phyloP scores from a whole-genome alignment of 148 eudicot species.

The Chenopodium berlandieri region DNA sequence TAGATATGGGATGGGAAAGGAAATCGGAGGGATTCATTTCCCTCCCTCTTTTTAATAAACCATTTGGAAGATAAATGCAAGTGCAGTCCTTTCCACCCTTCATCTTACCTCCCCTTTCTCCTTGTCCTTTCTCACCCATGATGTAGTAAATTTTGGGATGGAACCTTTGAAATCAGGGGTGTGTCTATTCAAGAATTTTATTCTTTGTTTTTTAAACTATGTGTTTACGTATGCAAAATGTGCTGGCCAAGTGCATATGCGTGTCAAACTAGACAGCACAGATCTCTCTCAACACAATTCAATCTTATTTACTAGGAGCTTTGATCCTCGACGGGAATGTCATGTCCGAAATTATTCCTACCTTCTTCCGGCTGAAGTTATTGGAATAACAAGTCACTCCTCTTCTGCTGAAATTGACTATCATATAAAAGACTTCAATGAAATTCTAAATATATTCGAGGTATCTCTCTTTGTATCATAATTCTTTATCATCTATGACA shows the following conservation, averaged over 20 bases:
- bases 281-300: not conserved
- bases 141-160: not conserved
- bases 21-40: not conserved
- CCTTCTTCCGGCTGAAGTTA: slow-evolving; percentile 79
- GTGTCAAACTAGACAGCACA: not conserved
- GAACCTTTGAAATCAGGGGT: not conserved
- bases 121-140: not conserved
- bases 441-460: slow-evolving; percentile 67
- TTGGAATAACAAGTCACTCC: slow-evolving; percentile 58
- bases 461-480: slow-evolving; percentile 31
- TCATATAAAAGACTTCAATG: slow-evolving; percentile 66
- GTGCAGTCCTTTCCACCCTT: not conserved
- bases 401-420: slow-evolving; percentile 50
- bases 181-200: not conserved
- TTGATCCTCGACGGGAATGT: slow-evolving; percentile 88
- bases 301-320: slow-evolving; percentile 44
- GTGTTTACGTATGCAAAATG: not conserved
- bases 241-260: not conserved
- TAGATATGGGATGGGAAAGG: not conserved
- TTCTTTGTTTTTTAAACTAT: not conserved
- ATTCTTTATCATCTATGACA: not conserved
- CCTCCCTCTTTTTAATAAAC: not conserved
- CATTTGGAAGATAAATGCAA: not conserved
- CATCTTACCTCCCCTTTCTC: not conserved
- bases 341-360: slow-evolving; percentile 75